A percentile compares a stretch with the other conserved stretches of the same genome.
These are phyloP conservation scores for Uronychia setigera DNA, from an alignment of 73 alveolate species.

Conservation along the genomic window DNA sequence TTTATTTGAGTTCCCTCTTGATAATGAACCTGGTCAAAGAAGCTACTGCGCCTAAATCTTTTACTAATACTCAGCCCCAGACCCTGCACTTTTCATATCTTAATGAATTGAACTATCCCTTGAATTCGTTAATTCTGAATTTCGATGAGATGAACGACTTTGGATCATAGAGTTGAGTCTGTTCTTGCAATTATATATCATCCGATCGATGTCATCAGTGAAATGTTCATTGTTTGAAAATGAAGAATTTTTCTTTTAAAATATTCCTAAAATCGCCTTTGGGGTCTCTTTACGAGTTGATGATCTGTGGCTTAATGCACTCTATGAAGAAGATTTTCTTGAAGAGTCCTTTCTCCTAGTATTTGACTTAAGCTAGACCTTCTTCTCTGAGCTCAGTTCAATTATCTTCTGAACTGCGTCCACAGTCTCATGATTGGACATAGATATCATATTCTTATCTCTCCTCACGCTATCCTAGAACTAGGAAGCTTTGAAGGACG, in stretches of 20 bases:
- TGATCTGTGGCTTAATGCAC: too few relatives aligned
- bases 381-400: background rate
- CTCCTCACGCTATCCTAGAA: background rate
- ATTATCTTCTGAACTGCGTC: background rate
- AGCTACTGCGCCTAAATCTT: too few relatives aligned
- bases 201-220: background rate
- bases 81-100: too few relatives aligned
- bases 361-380: background rate
- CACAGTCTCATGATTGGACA: background rate
- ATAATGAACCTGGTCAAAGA: background rate
- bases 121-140: too few relatives aligned
- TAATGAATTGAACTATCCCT: too few relatives aligned
- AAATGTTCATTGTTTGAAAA: background rate
- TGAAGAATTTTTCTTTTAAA: background rate
- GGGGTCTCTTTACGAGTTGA: too few relatives aligned
- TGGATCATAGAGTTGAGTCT: background rate
- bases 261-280: background rate
- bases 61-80: too few relatives aligned
- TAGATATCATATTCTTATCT: background rate
- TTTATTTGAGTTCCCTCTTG: background rate
- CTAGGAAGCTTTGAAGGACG: too few relatives aligned
- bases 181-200: background rate
- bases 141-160: too few relatives aligned
- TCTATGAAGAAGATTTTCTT: too few relatives aligned
- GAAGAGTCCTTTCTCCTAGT: background rate